Evolutionary conservation across 768 basidiomycete species (phyloP).

Genomic region (Lactarius pseudohatsudake): DNA sequence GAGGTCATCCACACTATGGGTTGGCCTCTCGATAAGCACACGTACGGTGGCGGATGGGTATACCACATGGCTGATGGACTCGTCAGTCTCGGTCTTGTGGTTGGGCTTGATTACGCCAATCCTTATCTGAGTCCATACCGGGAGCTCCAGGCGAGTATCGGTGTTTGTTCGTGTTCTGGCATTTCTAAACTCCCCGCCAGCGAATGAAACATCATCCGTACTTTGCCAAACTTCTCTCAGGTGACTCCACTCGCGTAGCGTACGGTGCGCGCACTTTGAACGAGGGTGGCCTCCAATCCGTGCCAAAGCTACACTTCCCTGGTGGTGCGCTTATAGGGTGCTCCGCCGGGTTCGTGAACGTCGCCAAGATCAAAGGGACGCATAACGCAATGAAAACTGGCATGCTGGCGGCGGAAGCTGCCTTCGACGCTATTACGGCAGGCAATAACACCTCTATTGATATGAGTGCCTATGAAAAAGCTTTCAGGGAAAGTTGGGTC

Average conservation of each 20-base stretch:
- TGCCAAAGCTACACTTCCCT: constrained; percentile 85
- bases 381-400: constrained; percentile 99
- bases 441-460: constrained; percentile 42
- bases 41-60: constrained; percentile 89
- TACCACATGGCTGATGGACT: constrained; percentile 96
- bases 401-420: constrained; percentile 93
- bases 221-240: constrained; percentile 76
- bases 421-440: constrained; percentile 58
- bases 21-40: constrained; percentile 81
- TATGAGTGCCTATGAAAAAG: constrained; percentile 70
- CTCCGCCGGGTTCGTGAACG: constrained; percentile 93
- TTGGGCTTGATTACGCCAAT: constrained; percentile 93
- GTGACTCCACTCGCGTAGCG: constrained; percentile 70
- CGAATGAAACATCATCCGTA: constrained; percentile 97
- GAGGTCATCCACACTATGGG: constrained; percentile 93
- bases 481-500: constrained; percentile 79
- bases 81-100: constrained; percentile 86
- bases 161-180: neutral
- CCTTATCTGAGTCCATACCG: constrained; percentile 90
- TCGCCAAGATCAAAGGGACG: constrained; percentile 97
- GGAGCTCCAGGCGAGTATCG: constrained; percentile 76
- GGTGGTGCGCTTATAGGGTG: constrained; percentile 95
- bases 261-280: constrained; percentile 90
- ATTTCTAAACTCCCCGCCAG: constrained; percentile 38
- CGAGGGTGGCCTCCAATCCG: constrained; percentile 91